Base-by-base conservation (phyloP, 352 stramenopile species). In the Lagenidium sp. region DNA sequence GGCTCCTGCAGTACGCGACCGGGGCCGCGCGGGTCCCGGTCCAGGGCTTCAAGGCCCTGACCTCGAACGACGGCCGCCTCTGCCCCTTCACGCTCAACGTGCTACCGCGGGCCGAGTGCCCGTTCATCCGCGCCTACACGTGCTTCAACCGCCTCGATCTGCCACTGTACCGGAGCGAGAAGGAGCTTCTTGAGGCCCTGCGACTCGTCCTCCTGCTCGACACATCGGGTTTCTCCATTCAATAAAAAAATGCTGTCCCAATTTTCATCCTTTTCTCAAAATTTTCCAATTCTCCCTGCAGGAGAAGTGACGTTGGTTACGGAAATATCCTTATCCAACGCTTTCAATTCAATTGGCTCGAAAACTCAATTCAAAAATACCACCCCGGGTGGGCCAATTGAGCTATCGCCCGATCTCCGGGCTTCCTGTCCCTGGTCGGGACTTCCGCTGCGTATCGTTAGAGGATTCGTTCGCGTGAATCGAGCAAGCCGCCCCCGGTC, bases 61-160 rank as follows among this genome's bases (percentile, higher is more conserved):
- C 55, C 7, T 57, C 45, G 16, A 64, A 57, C 42, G 60, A 69
- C 41, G 56, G 48, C 6, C 44, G 39, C 3, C 35, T 65, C 12
- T 55, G 53, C 47, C 55, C 44, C 39, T 69, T 69, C 22, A 61
- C 57, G 4, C 36, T 67, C 23, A 43, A 61, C 4, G 51, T 42
- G 11, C 36, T 57, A n/a, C 4, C 19, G n/a, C 8, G 44, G 2
- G 7, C 24, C 4, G 20, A 37, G 30, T 19, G 47, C n/a, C 19
- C 16, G 12, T 80, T 69, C 41, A 78, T 85, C 46, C 74, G 60
- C 11, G 80, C 69, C 29, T 73, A 88, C 41, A 67, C 76, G 30
- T 88, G 76, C 46, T 88, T 85, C 45, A 88, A 88, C 40, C 73
- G 70, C 4, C 91, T 98, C 49, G 95, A 98, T 67, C 64, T 98